Percentiles rank a stretch among this genome's conserved stretches.
Conservation (phyloP, 257 asterid species). For the Capsicum pubescens region DNA sequence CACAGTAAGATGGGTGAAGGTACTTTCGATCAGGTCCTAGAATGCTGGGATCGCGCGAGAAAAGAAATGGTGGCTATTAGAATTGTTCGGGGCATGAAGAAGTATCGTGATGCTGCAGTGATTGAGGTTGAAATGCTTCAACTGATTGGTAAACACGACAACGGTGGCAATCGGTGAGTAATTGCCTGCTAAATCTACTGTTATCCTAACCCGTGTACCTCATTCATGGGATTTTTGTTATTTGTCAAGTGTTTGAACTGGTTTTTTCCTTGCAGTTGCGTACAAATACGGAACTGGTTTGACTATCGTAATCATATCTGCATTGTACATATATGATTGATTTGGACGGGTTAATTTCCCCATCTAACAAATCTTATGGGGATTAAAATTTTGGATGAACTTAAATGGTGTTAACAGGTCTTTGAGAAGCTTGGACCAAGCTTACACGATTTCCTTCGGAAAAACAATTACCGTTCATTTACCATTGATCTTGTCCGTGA, state of each 20-base stretch:
- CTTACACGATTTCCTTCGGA: constrained; percentile 97
- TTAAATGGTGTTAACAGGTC: constrained; percentile 90
- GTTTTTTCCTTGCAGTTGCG: too few species aligned
- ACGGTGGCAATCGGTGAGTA: constrained; percentile 82
- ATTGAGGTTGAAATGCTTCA: constrained; percentile 87
- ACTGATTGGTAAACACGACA: constrained; percentile 86
- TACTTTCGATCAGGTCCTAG: constrained; percentile 84
- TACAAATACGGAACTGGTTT: too few species aligned
- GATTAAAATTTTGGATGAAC: constrained; percentile 71
- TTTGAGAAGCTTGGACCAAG: constrained; percentile 99
- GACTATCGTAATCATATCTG: constrained; percentile 87
- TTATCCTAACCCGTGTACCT: too few species aligned
- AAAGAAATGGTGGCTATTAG: constrained; percentile 91
- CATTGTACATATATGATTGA: constrained; percentile 88
- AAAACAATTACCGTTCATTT: constrained; percentile 97
- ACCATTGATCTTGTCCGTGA: constrained; percentile 28
- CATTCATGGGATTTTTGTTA: too few species aligned
- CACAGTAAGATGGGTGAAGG: constrained; percentile 98
- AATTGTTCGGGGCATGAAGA: constrained; percentile 80
- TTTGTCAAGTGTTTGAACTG: too few species aligned
- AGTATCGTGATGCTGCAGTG: constrained; percentile 91
- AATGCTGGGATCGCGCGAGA: constrained; percentile 88
- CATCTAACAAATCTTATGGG: constrained; percentile 59
- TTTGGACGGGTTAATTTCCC: constrained; percentile 80
- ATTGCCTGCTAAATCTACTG: too few species aligned